Conservation (phyloP, 2,329 filamentous ascomycete species). For the Aspergillus sp. region DNA sequence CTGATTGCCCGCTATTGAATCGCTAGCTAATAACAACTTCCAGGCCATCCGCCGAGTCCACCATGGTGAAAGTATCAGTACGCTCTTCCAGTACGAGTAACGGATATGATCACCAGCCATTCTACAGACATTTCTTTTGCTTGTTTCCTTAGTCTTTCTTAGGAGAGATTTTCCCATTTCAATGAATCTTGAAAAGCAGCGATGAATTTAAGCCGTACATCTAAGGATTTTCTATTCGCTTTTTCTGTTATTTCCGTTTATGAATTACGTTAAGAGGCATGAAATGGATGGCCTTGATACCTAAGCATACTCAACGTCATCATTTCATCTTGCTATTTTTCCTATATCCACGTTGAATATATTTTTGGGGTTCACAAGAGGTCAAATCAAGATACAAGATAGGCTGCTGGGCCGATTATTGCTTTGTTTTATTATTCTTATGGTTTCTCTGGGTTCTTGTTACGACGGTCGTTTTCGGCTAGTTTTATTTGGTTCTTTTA, state of each 20-base stretch:
- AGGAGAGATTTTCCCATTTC: background rate
- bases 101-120: conserved; percentile 6
- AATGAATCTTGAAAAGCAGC: conserved; percentile 21
- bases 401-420: too few species aligned
- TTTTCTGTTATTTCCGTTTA: background rate
- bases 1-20: background rate
- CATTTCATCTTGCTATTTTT: background rate
- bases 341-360: background rate
- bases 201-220: conserved; percentile 16
- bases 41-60: conserved; percentile 89
- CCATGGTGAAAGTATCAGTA: conserved; percentile 96
- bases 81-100: conserved; percentile 83
- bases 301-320: background rate
- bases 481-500: conserved; percentile 19
- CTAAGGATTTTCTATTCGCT: conserved; percentile 10
- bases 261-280: conserved; percentile 11
- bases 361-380: background rate
- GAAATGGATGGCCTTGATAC: background rate
- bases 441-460: background rate
- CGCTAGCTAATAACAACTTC: conserved; percentile 28
- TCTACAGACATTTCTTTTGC: conserved; percentile 3
- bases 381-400: background rate
- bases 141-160: conserved; percentile 4
- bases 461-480: background rate
- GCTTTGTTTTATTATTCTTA: conserved; percentile 4